Base-by-base conservation (phyloP, 2,329 filamentous ascomycete species). In the Clonostachys byssicola region DNA sequence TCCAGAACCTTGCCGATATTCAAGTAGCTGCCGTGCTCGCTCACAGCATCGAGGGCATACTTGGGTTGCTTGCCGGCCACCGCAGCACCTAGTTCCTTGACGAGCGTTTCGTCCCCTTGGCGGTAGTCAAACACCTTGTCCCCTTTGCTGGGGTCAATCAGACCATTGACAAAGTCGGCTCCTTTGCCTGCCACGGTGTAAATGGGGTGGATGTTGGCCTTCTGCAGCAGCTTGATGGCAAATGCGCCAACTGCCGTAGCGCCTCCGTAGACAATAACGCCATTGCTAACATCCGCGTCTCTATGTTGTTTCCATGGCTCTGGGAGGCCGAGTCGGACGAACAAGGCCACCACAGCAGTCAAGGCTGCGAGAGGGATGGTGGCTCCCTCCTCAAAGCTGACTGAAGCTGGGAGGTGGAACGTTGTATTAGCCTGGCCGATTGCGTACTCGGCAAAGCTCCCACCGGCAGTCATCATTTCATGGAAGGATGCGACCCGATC, bases 391-490 rank as follows among this genome's bases (percentile, higher is more conserved):
- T 83, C 76, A 45, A 78, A 81, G 17, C 66, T 70, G 4, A 69
- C 68, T 16, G 67, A 60, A 34, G 65, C 51, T 0, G 79, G 75
- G 16, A 82, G 64, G 52, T 74, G 75, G 56, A 83, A 82, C 0
- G 80, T 82, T 0, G 79, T 79, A 54, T 77, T 68, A 34, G 72
- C 69, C 62, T 69, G 75, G 0, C 75, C 73, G 12, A 85, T 62
- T 4, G 80, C 77, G 52, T 85, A 86, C 56, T 85, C 81, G 5
- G 81, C 83, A 50, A 75, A 86, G 8, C 68, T 73, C 3, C 83
- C 83, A 35, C 70, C 58, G 0, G 72, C 66, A 18, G 42, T 23
- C 12, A 34, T 23, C 9, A 45, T 42, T 8, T 20, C 47, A 20
- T 43, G 39, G 30, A 49, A 6, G 8, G 43, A 43, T 50, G 38